Percentiles rank a stretch among this genome's conserved stretches.
Conservation (phyloP, 179 eudicot genomes). For the Beta macrorhiza region DNA sequence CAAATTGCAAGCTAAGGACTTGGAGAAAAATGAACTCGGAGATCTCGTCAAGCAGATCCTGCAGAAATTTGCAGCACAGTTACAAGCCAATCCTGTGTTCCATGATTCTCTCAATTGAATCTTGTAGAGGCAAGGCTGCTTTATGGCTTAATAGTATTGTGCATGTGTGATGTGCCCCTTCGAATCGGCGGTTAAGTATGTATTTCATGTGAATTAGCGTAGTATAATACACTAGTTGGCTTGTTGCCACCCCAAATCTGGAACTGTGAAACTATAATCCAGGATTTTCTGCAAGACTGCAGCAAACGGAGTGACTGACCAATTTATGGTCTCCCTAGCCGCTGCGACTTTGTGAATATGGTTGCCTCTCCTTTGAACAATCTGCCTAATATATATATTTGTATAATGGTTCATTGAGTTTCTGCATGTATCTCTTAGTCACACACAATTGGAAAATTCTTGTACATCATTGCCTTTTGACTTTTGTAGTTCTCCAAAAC, state of each 20-base stretch:
- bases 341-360: slow-evolving; percentile 5
- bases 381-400: not conserved
- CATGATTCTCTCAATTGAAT: slow-evolving; percentile 40
- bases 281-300: slow-evolving; percentile 3
- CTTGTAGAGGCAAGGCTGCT: slow-evolving; percentile 1
- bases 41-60: slow-evolving; percentile 49
- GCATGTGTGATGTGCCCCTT: not conserved
- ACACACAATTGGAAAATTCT: too few relatives aligned
- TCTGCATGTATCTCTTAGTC: not conserved
- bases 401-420: not conserved
- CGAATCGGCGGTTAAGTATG: not conserved
- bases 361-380: not conserved
- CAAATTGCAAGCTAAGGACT: slow-evolving; percentile 20
- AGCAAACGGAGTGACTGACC: not conserved
- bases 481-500: too few relatives aligned
- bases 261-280: not conserved
- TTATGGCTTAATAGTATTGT: not conserved
- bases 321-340: not conserved
- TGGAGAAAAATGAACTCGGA: slow-evolving; percentile 33
- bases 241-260: not conserved
- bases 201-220: not conserved
- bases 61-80: slow-evolving; percentile 47
- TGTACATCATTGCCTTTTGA: too few relatives aligned
- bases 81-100: slow-evolving; percentile 55
- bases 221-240: not conserved